Evolutionary conservation across 495 filamentous ascomycete genomes (phyloP), one percentile per base, ranked within the genome.

Genomic region (Talaromyces liani): DNA sequence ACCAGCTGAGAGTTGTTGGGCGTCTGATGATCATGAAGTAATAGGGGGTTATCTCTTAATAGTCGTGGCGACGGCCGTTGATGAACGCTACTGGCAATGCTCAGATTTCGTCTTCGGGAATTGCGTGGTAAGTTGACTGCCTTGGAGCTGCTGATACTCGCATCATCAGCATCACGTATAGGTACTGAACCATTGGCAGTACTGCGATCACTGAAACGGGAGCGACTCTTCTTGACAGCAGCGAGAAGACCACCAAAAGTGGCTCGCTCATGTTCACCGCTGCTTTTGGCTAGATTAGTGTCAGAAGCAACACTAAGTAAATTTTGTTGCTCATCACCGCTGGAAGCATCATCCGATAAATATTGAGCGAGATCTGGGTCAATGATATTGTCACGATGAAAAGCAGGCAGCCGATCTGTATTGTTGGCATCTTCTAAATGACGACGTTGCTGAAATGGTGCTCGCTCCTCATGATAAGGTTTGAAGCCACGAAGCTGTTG

Each of bases 301-400:
- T 82, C 80, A 34, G 81, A 81, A 24, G 95, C 85, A 0, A 89
- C 87, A 27, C 90, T 84, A 69, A 94, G 86, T 18, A 98, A 88
- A 72, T 87, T 93, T 74, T 92, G 85, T 69, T 94, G 91, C 60
- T 98, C 92, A 67, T 96, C 93, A 18, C 88, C 94, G 69, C 90
- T 97, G 2, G 91, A 93, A 22, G 87, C 92, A 68, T 92, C 89
- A 72, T 99, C 95, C 18, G 94, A 98, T 79, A 98, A 88, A 75
- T 93, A 98, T 29, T 92, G 91, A 2, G 92, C 93, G 16, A 98
- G 79, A 68, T 98, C 95, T 3, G 95, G 93, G 69, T 99, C 95
- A 70, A 98, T 98, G 66, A 99, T 96, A 68, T 91, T 97, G 70
- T 99, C 95, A 67, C 91, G 91, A 69, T 98, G 95, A 68, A 98